Percentiles rank a stretch among this genome's conserved stretches.
Conservation (phyloP, 1,284 basidiomycete genomes). For the Golubevia sp. region DNA sequence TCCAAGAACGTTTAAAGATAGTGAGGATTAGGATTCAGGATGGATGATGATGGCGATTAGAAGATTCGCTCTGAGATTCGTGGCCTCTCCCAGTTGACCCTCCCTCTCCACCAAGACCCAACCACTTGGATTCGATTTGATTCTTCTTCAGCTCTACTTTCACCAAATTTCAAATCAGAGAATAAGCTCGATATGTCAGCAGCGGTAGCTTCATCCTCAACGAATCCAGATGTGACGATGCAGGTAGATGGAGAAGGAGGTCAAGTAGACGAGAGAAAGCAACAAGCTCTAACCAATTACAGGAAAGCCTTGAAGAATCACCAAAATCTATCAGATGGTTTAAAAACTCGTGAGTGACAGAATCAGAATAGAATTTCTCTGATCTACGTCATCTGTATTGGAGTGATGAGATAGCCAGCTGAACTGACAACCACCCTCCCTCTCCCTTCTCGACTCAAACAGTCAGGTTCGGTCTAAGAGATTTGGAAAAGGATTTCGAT, state of each 20-base stretch:
- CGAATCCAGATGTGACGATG: constrained; percentile 3
- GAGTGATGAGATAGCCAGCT: too few species aligned
- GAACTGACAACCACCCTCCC: neutral
- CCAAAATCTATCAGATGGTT: constrained; percentile 39
- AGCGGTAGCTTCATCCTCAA: neutral
- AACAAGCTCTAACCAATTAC: constrained; percentile 1
- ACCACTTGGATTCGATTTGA: too few species aligned
- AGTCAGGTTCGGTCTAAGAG: constrained; percentile 64
- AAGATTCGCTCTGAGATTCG: too few species aligned
- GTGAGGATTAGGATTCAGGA: too few species aligned
- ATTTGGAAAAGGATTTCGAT: constrained; percentile 84
- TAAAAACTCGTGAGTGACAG: constrained; percentile 47
- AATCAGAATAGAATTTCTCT: too few species aligned
- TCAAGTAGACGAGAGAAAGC: constrained; percentile 5
- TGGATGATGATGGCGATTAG: too few species aligned
- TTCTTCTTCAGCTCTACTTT: constrained; percentile 23
- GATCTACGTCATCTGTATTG: too few species aligned
- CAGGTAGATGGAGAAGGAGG: neutral
- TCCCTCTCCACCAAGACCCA: too few species aligned
- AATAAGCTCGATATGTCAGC: constrained; percentile 12
- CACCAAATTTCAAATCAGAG: too few species aligned
- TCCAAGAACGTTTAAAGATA: too few species aligned
- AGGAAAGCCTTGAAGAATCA: constrained; percentile 8
- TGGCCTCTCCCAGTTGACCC: too few species aligned
- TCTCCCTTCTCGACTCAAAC: neutral